Evolutionary conservation across 2,329 filamentous ascomycete genomes (phyloP), one percentile per base, ranked within the genome.

Genomic region (Fusarium metavorans): DNA sequence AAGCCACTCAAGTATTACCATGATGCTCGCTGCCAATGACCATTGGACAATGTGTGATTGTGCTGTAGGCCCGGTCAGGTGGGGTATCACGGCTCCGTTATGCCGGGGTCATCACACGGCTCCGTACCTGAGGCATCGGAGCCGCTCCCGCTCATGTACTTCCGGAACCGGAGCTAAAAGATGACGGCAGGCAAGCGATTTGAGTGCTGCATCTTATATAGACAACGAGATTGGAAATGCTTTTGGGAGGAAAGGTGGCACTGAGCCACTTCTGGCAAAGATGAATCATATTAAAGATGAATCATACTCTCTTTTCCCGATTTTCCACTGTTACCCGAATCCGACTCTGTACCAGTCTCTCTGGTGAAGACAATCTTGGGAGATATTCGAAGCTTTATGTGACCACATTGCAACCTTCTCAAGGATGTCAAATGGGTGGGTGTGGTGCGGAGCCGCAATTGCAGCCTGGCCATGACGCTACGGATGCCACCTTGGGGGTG

Each of bases 91-190:
- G 57, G 57, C 57, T 60, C 57, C 57, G 37, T 41, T 59, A 43
- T 43, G 56, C 25, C 35, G 37, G 25, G 6, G 16, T 10, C 5
- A 39, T 39, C 34, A 25, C 37, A 59, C 56, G 57, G 57, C 35
- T 60, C 57, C 57, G 57, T 45, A 37, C 20, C 16, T 37, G 14
- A 14, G 13, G 9, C 27, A 60, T 45, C 57, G 57, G 57, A 60
- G 57, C 57, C 57, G 61, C 61, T 32, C 37, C 57, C 68, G n/a
- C 59, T 30, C 72, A 76, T 0, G 71, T 67, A 16, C 77, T 76
- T 25, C 81, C 76, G 54, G 30, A 59, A 18, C 56, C 56, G 54
- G 30, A 41, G 20, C 20, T 59, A 57, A 59, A 41, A 37, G 34
- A 59, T 41, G 56, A 37, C 35, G 18, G 23, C 56, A 56, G n/a